phyloP scores from a whole-genome alignment of 148 eudicot species.

The Amaranthus cruentus region DNA sequence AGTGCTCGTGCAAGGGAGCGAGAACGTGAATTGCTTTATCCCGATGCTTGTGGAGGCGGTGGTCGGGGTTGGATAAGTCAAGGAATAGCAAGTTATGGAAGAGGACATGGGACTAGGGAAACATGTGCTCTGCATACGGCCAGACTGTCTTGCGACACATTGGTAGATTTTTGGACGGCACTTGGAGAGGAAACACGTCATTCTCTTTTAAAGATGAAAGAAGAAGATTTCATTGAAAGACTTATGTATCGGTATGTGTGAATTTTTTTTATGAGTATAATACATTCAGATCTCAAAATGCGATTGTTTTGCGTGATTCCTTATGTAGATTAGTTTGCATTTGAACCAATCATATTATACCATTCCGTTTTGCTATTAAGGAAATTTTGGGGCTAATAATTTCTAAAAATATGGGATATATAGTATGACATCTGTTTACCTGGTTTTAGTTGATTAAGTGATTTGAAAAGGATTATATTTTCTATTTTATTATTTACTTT shows the following conservation, averaged over 20 bases:
- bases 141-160: constrained; percentile 90
- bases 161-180: constrained; percentile 98
- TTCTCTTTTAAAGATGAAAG: constrained; percentile 91
- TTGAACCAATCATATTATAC: not conserved
- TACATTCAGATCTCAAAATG: not conserved
- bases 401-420: not conserved
- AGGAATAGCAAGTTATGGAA: constrained; percentile 78
- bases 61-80: constrained; percentile 98
- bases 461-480: not conserved
- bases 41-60: constrained; percentile 99
- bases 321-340: not conserved
- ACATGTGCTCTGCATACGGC: constrained; percentile 98
- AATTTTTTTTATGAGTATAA: not conserved
- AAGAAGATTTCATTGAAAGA: constrained; percentile 96
- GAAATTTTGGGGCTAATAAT: not conserved
- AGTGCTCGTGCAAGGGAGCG: constrained; percentile 92
- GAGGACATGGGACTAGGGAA: constrained; percentile 95
- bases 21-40: constrained; percentile 91
- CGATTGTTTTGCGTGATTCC: not conserved
- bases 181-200: constrained; percentile 92
- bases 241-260: constrained; percentile 82
- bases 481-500: not conserved
- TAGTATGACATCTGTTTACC: not conserved
- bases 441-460: not conserved
- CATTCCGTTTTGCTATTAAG: not conserved